phyloP scores from a whole-genome alignment of 1,284 basidiomycete species.

The Kwoniella shivajii region DNA sequence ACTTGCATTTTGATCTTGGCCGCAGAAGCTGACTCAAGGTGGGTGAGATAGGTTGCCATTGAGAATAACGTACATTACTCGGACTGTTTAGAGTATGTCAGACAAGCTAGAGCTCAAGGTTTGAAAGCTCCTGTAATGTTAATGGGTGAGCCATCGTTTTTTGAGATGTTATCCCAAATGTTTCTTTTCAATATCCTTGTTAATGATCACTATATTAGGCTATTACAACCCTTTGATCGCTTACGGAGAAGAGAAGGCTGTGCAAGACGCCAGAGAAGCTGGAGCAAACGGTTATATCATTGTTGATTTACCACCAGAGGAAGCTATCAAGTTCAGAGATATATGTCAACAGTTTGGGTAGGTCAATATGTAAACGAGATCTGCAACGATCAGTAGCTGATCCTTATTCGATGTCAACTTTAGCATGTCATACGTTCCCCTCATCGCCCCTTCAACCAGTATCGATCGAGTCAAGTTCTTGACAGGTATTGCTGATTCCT shows the following conservation, averaged over 20 bases:
- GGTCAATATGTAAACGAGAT: conserved; percentile 43
- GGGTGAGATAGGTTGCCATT: conserved; percentile 68
- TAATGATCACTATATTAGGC: conserved; percentile 58
- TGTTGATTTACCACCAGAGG: conserved; percentile 96
- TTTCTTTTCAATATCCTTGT: conserved; percentile 6
- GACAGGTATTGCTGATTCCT: conserved; percentile 88
- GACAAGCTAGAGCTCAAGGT: conserved; percentile 76
- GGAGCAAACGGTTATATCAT: conserved; percentile 98
- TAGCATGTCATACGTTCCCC: conserved; percentile 92
- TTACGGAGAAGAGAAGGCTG: conserved; percentile 91
- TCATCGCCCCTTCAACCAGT: conserved; percentile 93
- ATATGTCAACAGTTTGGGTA: conserved; percentile 81
- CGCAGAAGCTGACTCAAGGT: too few species aligned
- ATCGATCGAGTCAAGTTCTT: conserved; percentile 86
- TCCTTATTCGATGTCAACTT: neutral
- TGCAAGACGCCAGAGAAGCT: conserved; percentile 80
- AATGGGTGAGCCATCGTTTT: conserved; percentile 94
- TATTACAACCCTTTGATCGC: conserved; percentile 96
- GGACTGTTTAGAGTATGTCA: conserved; percentile 73
- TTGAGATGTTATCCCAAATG: too few species aligned
- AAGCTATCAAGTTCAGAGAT: conserved; percentile 84
- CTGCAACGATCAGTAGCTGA: neutral
- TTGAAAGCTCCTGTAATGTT: conserved; percentile 84
- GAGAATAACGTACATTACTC: conserved; percentile 75
- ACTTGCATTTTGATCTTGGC: too few species aligned